Evolutionary conservation across 768 basidiomycete genomes (phyloP).

Genomic region (Boletus rufocinnamomeus): DNA sequence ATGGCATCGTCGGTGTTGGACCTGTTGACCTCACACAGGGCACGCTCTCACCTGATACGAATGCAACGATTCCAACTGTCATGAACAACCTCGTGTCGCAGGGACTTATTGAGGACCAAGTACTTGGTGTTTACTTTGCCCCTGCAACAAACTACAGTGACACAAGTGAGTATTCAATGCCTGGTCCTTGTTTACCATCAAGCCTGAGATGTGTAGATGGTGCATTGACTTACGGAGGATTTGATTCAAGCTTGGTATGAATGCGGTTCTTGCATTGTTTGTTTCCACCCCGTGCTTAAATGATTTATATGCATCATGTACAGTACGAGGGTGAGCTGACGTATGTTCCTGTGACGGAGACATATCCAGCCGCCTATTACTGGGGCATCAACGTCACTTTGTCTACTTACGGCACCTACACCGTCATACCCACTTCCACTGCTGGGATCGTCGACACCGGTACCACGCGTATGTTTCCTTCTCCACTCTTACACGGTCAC

Average conservation of each 20-base stretch:
- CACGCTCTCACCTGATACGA: slow-evolving; percentile 1
- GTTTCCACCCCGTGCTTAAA: background rate
- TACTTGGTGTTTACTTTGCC: slow-evolving; percentile 26
- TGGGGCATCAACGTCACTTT: slow-evolving; percentile 35
- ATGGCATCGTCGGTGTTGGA: slow-evolving; percentile 33
- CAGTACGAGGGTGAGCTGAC: slow-evolving; percentile 28
- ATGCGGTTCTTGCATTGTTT: background rate
- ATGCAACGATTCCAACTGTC: slow-evolving; percentile 26
- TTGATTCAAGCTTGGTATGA: slow-evolving; percentile 20
- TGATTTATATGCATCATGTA: background rate
- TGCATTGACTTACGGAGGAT: slow-evolving; percentile 30
- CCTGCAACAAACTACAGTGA: slow-evolving; percentile 21
- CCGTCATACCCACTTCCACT: slow-evolving; percentile 20
- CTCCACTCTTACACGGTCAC: background rate
- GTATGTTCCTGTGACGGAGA: slow-evolving; percentile 30
- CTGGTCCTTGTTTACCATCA: too few species aligned
- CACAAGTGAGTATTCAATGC: slow-evolving; percentile 12
- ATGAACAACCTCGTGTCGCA: slow-evolving; percentile 29
- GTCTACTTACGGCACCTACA: slow-evolving; percentile 14
- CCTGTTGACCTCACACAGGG: slow-evolving; percentile 24
- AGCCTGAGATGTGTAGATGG: slow-evolving; percentile 20
- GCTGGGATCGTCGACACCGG: slow-evolving; percentile 35
- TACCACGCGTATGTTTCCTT: slow-evolving; percentile 21
- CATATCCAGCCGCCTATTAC: slow-evolving; percentile 22
- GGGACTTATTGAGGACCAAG: slow-evolving; percentile 15